Evolutionary conservation across 768 basidiomycete species (phyloP), one percentile per base, ranked within the genome.

Genomic region (Leccinum variicolor): DNA sequence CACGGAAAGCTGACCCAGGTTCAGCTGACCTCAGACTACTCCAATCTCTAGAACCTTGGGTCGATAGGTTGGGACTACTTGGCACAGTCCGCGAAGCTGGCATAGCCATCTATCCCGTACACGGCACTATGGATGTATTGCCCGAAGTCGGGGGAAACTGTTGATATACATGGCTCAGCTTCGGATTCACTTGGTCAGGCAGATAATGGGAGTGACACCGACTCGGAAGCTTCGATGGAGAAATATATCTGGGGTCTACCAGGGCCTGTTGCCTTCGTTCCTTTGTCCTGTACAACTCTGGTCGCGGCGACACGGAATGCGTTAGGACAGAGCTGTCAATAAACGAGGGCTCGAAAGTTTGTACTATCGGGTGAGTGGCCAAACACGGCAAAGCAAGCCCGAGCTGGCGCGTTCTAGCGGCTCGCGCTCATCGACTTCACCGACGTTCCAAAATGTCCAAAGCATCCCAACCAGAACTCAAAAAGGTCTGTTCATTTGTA

Each of bases 401-500:
- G 26, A 29, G 11, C 29, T 17, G 3, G 21, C 25, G 25, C n/a
- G 34, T 17, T 43, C 33, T 2, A 59, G 36, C n/a, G 26, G 10
- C 15, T 49, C n/a, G 28, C 46, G 21, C 2, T 46, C 49, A 15
- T 49, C 55, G 28, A 28, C 46, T 23, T 19, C 61, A 29, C 23
- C 47, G 26, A 50, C 23, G 6, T 29, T 52, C 61, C 66, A 76
- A 60, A 70, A 92, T 94, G 92, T 93, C 92, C 43, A 93, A 94
- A 79, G 91, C 93, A 66, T 92, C 94, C 47, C 93, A 97, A 74
- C 96, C 96, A 59, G 96, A 98, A 73, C 82, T 98, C 59, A 98
- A 97, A 83, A 98, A 96, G 87, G 96, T 94, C n/a, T n/a, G 63
- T 46, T 11, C 53, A 21, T 55, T 23, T 52, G 21, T 43, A 43